Base-by-base conservation (phyloP, 2,329 filamentous ascomycete genomes). In the Zarea fungicola region DNA sequence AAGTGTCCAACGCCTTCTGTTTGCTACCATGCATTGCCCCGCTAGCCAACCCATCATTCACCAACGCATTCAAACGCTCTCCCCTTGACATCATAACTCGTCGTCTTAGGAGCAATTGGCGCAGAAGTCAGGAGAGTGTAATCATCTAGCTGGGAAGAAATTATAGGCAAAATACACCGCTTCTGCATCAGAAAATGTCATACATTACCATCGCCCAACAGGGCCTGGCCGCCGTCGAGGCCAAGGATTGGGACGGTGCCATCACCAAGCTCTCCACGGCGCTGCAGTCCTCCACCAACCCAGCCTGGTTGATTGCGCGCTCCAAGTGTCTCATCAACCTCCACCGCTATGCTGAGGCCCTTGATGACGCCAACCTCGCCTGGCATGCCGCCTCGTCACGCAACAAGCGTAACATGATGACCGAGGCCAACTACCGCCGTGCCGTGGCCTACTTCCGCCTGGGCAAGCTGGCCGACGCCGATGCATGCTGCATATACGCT, bases 351-450 rank as follows among this genome's bases (percentile, higher is more conserved):
- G 72, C 80, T 3, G 74, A 78, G 19, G 87, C 89, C 1, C 77
- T 93, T 37, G 72, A 70, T 32, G 87, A 91, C 65, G 83, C 85
- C 31, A 81, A 89, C 54, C 74, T 76, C 41, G 87, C 83, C 3
- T 77, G 86, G 46, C 68, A 76, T 31, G 68, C 76, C 4, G 85
- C 84, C 3, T 71, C 71, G 22, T 75, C 84, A 54, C 85, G 92
- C 34, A 87, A 79, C 26, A 86, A 84, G 59, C 81, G 87, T 43
- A 81, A 89, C 55, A 76, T 86, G 25, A 89, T 96, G 64, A 76
- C 83, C 39, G 80, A 89, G n/a, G 85, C 88, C 2, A 89, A 96
- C 60, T 81, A 93, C 59, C 82, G 91, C 57, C 81, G 92, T 31
- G 87, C 81, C 5, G 80, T 95, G 11, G 78, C 85, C 10, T 74